Conservation (phyloP, 345 rosid genomes). For the Gossypium rotundifolium region DNA sequence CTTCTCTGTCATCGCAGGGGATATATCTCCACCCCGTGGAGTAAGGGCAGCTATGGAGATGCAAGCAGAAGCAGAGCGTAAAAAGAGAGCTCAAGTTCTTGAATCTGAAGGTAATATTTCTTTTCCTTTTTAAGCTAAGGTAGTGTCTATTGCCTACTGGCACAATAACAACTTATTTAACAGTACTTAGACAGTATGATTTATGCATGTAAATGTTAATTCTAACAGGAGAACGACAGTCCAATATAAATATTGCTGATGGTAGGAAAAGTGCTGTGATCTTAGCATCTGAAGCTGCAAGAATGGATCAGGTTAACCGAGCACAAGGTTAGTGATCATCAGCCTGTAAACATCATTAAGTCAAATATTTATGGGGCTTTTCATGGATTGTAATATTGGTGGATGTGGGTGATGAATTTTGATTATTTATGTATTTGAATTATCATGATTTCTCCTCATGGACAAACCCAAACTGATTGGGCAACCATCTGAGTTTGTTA, state of each 20-base stretch:
- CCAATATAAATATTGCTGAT: constrained; percentile 77
- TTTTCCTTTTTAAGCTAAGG: constrained; percentile 1
- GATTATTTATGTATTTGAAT: not conserved
- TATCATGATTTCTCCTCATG: not conserved
- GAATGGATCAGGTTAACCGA: constrained; percentile 44
- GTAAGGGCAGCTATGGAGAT: constrained; percentile 95
- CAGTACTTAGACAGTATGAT: not conserved
- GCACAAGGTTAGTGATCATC: constrained; percentile 5
- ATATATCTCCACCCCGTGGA: constrained; percentile 90
- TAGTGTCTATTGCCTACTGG: not conserved
- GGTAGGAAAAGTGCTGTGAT: constrained; percentile 69
- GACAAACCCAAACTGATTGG: not conserved
- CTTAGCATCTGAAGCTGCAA: constrained; percentile 68
- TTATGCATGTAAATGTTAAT: not conserved
- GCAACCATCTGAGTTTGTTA: not conserved
- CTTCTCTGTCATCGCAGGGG: constrained; percentile 51
- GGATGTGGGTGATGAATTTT: not conserved
- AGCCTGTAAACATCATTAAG: not conserved
- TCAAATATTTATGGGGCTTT: not conserved
- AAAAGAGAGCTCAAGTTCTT: constrained; percentile 83
- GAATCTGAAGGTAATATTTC: constrained; percentile 65
- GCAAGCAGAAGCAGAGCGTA: constrained; percentile 99
- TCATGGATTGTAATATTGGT: not conserved
- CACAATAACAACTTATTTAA: not conserved
- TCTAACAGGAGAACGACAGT: constrained; percentile 54